Percentiles rank a stretch among this genome's conserved stretches.
phyloP scores from a whole-genome alignment of 2,329 filamentous ascomycete genomes.

The Hymenoscyphus infarciens region DNA sequence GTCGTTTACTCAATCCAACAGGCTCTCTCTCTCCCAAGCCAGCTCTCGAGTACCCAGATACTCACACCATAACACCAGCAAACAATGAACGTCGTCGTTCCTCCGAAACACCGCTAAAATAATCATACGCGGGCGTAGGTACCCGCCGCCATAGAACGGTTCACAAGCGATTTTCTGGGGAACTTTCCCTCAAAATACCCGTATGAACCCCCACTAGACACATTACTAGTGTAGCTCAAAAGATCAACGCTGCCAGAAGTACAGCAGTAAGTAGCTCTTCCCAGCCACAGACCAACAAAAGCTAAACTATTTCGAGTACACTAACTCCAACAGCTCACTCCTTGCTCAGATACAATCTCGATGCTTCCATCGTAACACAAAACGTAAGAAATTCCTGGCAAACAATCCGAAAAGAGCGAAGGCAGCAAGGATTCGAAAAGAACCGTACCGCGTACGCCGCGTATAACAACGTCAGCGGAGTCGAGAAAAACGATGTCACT shows the following conservation, averaged over 20 bases:
- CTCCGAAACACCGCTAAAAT: neutral
- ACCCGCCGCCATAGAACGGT: neutral
- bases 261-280: neutral
- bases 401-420: neutral
- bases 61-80: neutral
- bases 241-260: neutral
- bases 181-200: neutral
- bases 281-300: neutral
- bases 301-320: neutral
- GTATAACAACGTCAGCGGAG: slow-evolving; percentile 2
- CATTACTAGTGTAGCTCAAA: too few relatives aligned
- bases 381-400: neutral
- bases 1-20: neutral
- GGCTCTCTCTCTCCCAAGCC: neutral
- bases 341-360: neutral
- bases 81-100: neutral
- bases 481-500: neutral
- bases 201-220: too few relatives aligned
- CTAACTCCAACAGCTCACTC: neutral
- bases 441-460: neutral
- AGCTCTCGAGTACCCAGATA: neutral
- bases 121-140: neutral
- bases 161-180: neutral
- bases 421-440: neutral
- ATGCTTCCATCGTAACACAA: neutral